Evolutionary conservation across 768 basidiomycete species (phyloP).

Genomic region (Panus rudis): DNA sequence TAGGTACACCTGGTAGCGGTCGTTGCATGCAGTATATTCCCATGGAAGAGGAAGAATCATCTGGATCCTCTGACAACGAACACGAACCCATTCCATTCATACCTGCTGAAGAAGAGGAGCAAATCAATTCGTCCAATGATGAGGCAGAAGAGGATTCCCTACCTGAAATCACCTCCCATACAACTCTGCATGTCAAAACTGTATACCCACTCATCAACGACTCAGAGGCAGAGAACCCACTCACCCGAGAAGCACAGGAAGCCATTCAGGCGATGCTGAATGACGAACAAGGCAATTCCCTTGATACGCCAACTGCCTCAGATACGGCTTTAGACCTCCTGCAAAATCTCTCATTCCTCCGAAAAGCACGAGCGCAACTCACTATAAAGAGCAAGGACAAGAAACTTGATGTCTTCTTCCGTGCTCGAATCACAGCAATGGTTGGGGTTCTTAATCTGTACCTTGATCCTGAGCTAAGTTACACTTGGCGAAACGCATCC

Average conservation of each 20-base stretch:
- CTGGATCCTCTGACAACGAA: too few species aligned
- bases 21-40: not conserved
- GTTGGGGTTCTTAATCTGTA: slow-evolving; percentile 27
- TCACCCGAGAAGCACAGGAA: not conserved
- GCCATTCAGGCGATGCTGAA: not conserved
- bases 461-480: slow-evolving; percentile 24
- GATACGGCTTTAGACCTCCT: not conserved
- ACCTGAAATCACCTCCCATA: too few species aligned
- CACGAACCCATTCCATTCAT: too few species aligned
- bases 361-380: not conserved
- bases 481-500: slow-evolving; percentile 28
- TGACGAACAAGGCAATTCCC: not conserved
- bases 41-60: not conserved
- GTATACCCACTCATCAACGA: not conserved
- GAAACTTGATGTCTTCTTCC: slow-evolving; percentile 25
- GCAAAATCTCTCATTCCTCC: not conserved
- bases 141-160: too few species aligned
- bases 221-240: not conserved
- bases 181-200: too few species aligned
- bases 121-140: too few species aligned
- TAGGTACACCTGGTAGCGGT: not conserved
- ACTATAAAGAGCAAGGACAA: slow-evolving; percentile 19
- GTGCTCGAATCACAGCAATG: slow-evolving; percentile 24
- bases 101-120: too few species aligned
- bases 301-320: not conserved